Conservation (phyloP, 257 asterid genomes). For the Solanum boliviense region DNA sequence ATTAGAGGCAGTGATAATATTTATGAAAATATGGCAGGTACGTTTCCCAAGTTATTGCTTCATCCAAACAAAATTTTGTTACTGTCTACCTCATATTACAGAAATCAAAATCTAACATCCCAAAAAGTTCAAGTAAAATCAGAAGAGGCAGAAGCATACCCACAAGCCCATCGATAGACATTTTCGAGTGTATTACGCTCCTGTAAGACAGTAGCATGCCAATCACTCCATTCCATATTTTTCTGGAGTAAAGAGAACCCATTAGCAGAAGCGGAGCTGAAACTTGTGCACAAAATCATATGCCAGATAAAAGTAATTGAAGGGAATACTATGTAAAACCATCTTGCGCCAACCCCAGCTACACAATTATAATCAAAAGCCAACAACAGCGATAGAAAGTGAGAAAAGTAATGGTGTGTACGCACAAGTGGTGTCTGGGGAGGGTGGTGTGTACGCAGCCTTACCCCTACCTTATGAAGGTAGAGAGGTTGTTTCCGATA, state of each 20-base stretch:
- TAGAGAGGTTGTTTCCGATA: not conserved
- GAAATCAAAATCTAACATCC: not conserved
- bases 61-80: not conserved
- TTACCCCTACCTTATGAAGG: not conserved
- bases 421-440: not conserved
- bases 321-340: not conserved
- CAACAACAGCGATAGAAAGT: not conserved
- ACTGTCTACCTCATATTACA: not conserved
- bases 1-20: not conserved
- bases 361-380: not conserved
- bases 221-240: conserved; percentile 65
- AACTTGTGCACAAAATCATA: not conserved
- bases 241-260: conserved; percentile 32
- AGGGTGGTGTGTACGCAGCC: not conserved
- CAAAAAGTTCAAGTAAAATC: not conserved
- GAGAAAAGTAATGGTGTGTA: not conserved
- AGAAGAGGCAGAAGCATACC: conserved; percentile 37
- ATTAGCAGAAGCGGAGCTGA: not conserved
- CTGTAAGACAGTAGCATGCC: conserved; percentile 62
- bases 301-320: not conserved
- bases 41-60: not conserved
- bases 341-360: not conserved
- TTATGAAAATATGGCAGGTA: not conserved
- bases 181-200: conserved; percentile 71
- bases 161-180: conserved; percentile 88